Base-by-base conservation (phyloP, 2,329 filamentous ascomycete genomes). In the Atkinsonella texensis region DNA sequence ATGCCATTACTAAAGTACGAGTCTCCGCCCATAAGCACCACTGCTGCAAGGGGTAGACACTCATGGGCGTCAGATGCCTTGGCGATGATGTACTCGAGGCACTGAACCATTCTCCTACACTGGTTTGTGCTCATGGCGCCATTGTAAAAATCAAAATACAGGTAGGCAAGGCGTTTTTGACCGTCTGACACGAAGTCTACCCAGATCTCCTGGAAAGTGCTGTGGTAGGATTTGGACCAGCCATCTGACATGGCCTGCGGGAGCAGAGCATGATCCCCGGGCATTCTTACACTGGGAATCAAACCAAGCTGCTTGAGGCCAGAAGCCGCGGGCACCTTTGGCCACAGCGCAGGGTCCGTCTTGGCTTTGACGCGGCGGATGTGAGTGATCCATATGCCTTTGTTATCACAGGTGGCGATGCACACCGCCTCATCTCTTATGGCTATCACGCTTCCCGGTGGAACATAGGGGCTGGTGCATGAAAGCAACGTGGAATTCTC, bases 131-230 rank as follows among this genome's bases (percentile, higher is more conserved):
- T 64, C 68, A 71, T 71, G 48, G 69, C 69, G 32, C 69, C 69
- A 50, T 72, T 72, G 60, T 71, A 72, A 49, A 70, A 69, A 49
- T 70, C 62, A 51, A 69, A 71, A 56, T 68, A 66, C n/a, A 71
- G 55, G 50, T 69, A 70, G 0, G 69, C 69, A 7, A 65, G 58
- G 15, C 58, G 61, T 11, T 55, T 51, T 12, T 49, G 44, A 11
- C 59, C 55, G 9, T 59, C 57, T 10, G 56, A 52, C 13, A 58
- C 60, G 41, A 67, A 67, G 31, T 70, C 67, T 12, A 71, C 57
- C 63, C 64, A 70, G 17, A 70, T 60, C 43, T 72, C 68, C 54
- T 70, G 69, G 42, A 68, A 63, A 1, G 68, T 70, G 17, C 50
- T 55, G 20, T 60, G 54, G 4, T 57, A 28, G 4, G 62, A 57